Evolutionary conservation across 495 filamentous ascomycete genomes (phyloP).

Genomic region (Hypoxylon intermedium): DNA sequence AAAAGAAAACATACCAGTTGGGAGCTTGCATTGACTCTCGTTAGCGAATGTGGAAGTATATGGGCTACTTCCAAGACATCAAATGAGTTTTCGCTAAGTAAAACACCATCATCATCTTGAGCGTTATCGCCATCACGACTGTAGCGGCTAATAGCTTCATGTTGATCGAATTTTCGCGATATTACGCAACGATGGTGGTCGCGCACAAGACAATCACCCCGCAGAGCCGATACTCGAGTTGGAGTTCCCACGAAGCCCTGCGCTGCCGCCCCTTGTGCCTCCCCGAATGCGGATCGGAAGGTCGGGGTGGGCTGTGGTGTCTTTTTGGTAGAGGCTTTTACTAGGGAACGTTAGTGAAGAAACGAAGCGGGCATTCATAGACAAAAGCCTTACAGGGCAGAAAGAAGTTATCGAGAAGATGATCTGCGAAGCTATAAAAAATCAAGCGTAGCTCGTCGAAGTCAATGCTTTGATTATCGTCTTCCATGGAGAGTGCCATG

Average conservation of each 20-base stretch:
- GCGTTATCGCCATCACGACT: constrained; percentile 20
- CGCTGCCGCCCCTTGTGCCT: constrained; percentile 19
- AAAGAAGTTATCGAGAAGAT: constrained; percentile 42
- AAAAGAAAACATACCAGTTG: constrained; percentile 18
- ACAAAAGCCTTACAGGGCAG: constrained; percentile 30
- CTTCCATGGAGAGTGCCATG: constrained; percentile 28
- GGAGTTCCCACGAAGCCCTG: constrained; percentile 34
- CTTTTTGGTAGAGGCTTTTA: constrained; percentile 37
- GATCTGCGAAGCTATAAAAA: constrained; percentile 36
- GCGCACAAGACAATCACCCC: constrained; percentile 37
- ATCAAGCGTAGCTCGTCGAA: constrained; percentile 22
- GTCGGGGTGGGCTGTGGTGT: constrained; percentile 35
- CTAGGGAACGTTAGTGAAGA: constrained; percentile 29
- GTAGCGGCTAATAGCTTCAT: constrained; percentile 32
- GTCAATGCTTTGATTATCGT: constrained; percentile 25
- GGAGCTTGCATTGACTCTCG: constrained; percentile 15
- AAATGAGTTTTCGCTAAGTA: constrained; percentile 26
- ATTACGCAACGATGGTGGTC: constrained; percentile 43
- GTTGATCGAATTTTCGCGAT: constrained; percentile 34
- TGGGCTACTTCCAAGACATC: constrained; percentile 36
- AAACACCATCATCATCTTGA: constrained; percentile 34
- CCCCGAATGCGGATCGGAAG: constrained; percentile 30
- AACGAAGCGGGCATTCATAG: constrained; percentile 2
- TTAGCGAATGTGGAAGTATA: constrained; percentile 42
- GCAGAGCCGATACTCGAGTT: constrained; percentile 32